Base-by-base conservation (phyloP, 306 rosid species). In the Herpetospermum pedunculosum region DNA sequence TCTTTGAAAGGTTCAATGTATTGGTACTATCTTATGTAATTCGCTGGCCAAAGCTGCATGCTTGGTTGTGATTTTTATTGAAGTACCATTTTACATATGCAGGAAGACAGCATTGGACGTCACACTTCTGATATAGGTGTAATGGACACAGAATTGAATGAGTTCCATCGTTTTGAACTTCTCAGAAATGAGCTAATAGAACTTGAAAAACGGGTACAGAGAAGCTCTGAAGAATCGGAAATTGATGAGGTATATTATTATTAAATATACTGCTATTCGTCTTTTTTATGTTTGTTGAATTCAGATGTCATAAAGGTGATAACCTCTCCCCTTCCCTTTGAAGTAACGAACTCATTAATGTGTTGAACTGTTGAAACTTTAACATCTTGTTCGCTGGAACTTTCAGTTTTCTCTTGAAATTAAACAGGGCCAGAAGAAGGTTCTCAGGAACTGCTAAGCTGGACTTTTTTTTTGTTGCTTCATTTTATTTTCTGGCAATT, bases 121-220 rank as follows among this genome's bases (percentile, higher is more conserved):
- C 76, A 86, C 77, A 77, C 82, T 67, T 79, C 94, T 75, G 85
- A 76, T 60, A 57, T 80, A 13, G 84, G 78, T 79, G 65, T 65
- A 73, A 82, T 65, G 47, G 88, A 81, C 63, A 79, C 83, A 34
- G 91, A 89, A 78, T 78, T 88, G 72, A 87, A 79, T 82, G 96
- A 89, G 81, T 84, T 95, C 75, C 88, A 32, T 29, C 96, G 97
- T 60, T 89, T 95, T 82, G 99, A 95, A 83, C 86, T 82, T 77
- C 68, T 89, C 43, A 83, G 96, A 73, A 88, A 83, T 78, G 97
- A 95, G 83, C 89, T 95, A 75, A 84, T 85, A 55, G 92, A 95
- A 81, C 96, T 95, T 78, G 99, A 91, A 84, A 80, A 85, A 44
- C 87, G 96, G 83, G 97, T 89, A 62, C 90, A 89, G 82, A 84